Evolutionary conservation across 108 stramenopile genomes (phyloP).

Genomic region (Pseudonitzschia multiseries): DNA sequence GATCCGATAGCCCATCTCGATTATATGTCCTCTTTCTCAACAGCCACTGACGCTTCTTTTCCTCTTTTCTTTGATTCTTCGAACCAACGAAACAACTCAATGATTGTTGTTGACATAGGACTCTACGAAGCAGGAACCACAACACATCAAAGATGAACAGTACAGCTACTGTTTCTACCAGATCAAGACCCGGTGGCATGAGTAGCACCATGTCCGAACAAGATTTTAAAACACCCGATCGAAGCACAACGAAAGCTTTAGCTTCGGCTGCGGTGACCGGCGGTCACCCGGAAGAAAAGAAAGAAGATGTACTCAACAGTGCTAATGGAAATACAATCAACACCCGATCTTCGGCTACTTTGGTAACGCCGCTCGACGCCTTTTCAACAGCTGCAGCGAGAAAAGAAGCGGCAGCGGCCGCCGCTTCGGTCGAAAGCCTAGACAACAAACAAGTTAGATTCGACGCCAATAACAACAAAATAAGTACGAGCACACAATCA

Average conservation of each 20-base stretch:
- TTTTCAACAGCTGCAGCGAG: slow-evolving; percentile 13
- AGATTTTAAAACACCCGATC: slow-evolving; percentile 38
- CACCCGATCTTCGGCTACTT: background rate
- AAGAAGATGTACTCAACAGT: slow-evolving; percentile 4
- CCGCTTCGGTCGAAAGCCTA: background rate
- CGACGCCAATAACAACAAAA: slow-evolving; percentile 12
- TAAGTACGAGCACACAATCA: background rate
- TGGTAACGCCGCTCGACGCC: slow-evolving; percentile 3
- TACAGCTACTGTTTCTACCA: slow-evolving; percentile 11
- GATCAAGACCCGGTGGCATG: background rate
- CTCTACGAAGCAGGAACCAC: background rate
- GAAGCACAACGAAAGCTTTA: slow-evolving; percentile 10
- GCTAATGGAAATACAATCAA: background rate
- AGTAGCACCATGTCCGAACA: slow-evolving; percentile 3
- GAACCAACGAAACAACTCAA: background rate
- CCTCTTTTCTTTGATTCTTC: background rate
- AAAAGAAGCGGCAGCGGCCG: background rate
- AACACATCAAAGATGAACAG: background rate
- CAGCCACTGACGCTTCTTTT: background rate
- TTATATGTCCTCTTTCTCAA: too few species aligned
- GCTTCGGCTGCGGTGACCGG: slow-evolving; percentile 8
- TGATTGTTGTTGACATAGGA: background rate
- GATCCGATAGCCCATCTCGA: too few species aligned
- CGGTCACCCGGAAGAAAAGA: slow-evolving; percentile 25
- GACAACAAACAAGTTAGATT: slow-evolving; percentile 37